A percentile compares a stretch with the other conserved stretches of the same genome.
These are phyloP conservation scores for Tetrapyrgos nigripes DNA, from an alignment of 1,284 basidiomycete genomes.

Conservation along the genomic window DNA sequence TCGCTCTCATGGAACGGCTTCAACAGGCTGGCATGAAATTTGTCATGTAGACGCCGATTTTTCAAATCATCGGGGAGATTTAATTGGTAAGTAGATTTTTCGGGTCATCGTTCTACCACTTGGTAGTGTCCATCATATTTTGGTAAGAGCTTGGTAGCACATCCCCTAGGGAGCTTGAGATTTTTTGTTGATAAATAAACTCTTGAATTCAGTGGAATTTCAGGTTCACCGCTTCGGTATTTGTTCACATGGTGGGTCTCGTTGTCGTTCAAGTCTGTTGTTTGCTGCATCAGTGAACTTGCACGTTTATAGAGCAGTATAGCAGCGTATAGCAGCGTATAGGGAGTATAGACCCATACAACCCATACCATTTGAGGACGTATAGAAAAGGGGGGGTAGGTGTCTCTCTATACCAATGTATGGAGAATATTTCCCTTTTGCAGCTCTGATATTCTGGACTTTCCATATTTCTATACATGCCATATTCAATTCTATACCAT, in stretches of 20 bases:
- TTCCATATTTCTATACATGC: no score
- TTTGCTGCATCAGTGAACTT: no score
- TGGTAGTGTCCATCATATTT: slow-evolving; percentile 39
- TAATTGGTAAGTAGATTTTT: slow-evolving; percentile 30
- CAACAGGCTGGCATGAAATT: slow-evolving; percentile 22
- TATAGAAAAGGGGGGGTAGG: no score
- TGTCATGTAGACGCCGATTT: slow-evolving; percentile 24
- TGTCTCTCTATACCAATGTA: no score
- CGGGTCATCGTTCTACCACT: slow-evolving; percentile 24
- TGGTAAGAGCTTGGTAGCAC: slow-evolving; percentile 32
- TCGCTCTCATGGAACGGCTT: not conserved
- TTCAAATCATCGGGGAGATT: slow-evolving; percentile 31
- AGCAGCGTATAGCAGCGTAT: no score
- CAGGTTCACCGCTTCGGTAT: slow-evolving; percentile 17
- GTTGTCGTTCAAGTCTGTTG: no score
- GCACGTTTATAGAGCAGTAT: no score
- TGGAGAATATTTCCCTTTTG: no score
- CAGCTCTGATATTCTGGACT: no score
- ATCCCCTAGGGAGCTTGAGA: slow-evolving; percentile 32
- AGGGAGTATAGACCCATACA: no score
- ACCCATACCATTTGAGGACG: no score
- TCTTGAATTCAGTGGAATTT: slow-evolving; percentile 21
- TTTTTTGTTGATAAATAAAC: slow-evolving; percentile 39
- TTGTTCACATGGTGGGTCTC: not conserved
- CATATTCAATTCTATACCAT: no score